These are phyloP conservation scores for Chlamydomonas sp. DNA, from an alignment of 139 green algal genomes.

Conservation along the genomic window DNA sequence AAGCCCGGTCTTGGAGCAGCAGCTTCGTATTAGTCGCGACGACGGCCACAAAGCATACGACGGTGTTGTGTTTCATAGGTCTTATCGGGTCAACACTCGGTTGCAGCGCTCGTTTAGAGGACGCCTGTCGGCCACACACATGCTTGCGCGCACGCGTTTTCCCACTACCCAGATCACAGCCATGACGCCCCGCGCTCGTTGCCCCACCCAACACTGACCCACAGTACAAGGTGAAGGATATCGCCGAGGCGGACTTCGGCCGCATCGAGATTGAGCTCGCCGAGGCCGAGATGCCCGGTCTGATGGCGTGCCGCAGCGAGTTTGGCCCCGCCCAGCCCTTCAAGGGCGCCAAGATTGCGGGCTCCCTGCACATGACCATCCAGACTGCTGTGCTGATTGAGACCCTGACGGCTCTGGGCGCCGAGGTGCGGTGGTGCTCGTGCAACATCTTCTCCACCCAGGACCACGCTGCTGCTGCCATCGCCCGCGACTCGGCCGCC, in stretches of 20 bases:
- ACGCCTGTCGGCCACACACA: background rate
- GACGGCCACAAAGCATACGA: no score
- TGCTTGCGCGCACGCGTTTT: background rate
- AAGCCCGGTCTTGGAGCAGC: no score
- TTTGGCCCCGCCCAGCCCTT: conserved; percentile 94
- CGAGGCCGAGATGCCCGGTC: conserved; percentile 98
- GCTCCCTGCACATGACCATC: conserved; percentile 99
- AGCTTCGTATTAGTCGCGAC: no score
- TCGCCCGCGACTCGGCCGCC: conserved; percentile 94
- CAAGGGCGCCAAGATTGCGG: conserved; percentile 93
- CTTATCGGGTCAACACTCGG: no score
- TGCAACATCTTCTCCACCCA: conserved; percentile 99
- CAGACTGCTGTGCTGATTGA: conserved; percentile 99
- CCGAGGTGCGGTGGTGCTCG: conserved; percentile 98
- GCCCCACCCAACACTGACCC: background rate
- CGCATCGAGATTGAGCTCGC: conserved; percentile 98
- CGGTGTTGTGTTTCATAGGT: no score
- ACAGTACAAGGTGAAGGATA: conserved; percentile 97
- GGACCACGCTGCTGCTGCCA: conserved; percentile 97
- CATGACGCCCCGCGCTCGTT: background rate
- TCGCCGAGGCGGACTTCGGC: conserved; percentile 97
- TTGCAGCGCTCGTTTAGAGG: background rate
- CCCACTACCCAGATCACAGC: background rate
- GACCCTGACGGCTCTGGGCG: conserved; percentile 95
- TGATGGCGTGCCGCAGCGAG: conserved; percentile 95